Evolutionary conservation across 306 rosid genomes (phyloP), one percentile per base, ranked within the genome.

Genomic region (Cucurbita maxima): DNA sequence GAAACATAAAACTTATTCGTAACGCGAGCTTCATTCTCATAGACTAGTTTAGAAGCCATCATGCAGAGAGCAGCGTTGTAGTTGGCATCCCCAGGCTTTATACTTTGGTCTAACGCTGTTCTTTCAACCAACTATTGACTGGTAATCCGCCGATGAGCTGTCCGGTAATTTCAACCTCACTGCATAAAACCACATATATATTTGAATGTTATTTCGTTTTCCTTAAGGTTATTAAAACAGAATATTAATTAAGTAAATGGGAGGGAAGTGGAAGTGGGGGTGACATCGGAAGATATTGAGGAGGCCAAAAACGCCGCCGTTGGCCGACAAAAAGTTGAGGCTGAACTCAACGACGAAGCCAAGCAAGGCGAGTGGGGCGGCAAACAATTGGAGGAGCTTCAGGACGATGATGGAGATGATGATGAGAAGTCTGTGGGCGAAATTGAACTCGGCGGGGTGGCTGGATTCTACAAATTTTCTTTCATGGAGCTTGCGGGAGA

Each of bases 351-450:
- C 34, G n/a, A 14, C 3, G 62, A 43, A 4, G 0, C 96, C 97
- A 0, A 85, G 2, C 7, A n/a, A 61, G 22, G 66, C 77, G 79
- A 92, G 13, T 11, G 80, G 52, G 0, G 51, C 51, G 58, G 43
- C 70, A 13, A 48, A 41, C 10, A 43, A 0, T 20, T 78, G 19
- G 4, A 90, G 63, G 44, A 70, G 1, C 74, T 30, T 87, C 68
- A 88, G 96, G 8, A 30, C 15, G 34, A 86, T 51, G 58, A 88
- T 58, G 34, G 92, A 88, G 40, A 38, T 30, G 75, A 88, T 82
- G 55, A 92, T 80, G n/a, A 85, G 37, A 96, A 95, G 85, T 83
- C 96, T 81, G 14, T 83, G 85, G 10, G 82, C 22, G 34, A 90
- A 82, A 0, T 30, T 14, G 1, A 4, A 48, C 40, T 72, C 19